Evolutionary conservation across 768 basidiomycete genomes (phyloP).

Genomic region (Collybia sp.): DNA sequence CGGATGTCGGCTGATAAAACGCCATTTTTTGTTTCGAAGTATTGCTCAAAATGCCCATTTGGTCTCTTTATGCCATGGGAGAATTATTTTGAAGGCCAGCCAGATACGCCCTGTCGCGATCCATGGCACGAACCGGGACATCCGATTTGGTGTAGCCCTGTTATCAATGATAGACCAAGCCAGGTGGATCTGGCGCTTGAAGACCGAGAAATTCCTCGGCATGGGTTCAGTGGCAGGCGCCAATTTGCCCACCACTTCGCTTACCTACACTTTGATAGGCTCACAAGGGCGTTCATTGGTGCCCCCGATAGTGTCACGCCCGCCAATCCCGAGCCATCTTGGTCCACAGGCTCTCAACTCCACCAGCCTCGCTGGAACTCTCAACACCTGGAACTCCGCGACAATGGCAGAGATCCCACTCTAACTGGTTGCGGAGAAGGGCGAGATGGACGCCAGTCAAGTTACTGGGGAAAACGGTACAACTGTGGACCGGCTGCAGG

Average conservation of each 20-base stretch:
- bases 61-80: not conserved
- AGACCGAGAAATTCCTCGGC: constrained; percentile 9
- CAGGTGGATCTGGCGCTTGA: constrained; percentile 10
- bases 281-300: not conserved
- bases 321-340: not conserved
- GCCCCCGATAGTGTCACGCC: not conserved
- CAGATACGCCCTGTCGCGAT: too few species aligned
- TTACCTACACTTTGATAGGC: constrained; percentile 11
- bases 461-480: not conserved
- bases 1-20: too few species aligned
- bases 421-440: too few species aligned
- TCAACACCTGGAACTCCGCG: too few species aligned
- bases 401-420: too few species aligned
- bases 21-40: too few species aligned
- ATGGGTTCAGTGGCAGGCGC: constrained; percentile 16
- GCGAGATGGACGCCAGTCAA: not conserved
- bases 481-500: not conserved
- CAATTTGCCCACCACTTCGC: constrained; percentile 19
- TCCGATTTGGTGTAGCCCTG: constrained; percentile 16
- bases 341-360: not conserved
- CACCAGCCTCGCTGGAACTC: too few species aligned
- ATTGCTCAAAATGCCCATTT: too few species aligned
- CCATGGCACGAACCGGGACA: too few species aligned
- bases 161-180: constrained; percentile 17
- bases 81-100: not conserved